These are phyloP conservation scores for Peterozyma xylosa DNA, from an alignment of 805 yeast genomes.

Conservation along the genomic window DNA sequence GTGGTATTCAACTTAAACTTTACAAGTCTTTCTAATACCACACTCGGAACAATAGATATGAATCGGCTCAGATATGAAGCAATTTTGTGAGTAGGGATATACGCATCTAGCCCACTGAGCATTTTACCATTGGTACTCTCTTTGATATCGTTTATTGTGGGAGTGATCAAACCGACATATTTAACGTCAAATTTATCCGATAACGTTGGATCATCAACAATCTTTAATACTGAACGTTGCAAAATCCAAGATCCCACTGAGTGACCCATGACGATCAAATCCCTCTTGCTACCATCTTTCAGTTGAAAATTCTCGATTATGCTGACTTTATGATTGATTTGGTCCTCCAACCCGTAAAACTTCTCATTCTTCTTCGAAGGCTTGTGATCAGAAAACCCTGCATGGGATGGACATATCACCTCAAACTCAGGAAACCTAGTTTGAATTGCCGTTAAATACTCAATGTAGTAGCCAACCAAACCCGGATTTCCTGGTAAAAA, in stretches of 20 bases:
- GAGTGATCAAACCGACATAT: constrained; percentile 58
- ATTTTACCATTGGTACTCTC: constrained; percentile 15
- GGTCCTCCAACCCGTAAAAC: constrained; percentile 41
- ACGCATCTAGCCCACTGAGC: neutral
- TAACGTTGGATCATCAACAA: constrained; percentile 16
- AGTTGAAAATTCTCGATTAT: constrained; percentile 32
- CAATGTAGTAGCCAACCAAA: constrained; percentile 52
- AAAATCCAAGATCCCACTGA: constrained; percentile 64
- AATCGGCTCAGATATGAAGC: constrained; percentile 1
- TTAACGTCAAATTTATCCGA: constrained; percentile 19
- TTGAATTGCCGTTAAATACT: constrained; percentile 40
- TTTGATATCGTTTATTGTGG: constrained; percentile 62
- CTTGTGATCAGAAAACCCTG: constrained; percentile 36
- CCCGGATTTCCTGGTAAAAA: constrained; percentile 81
- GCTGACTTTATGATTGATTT: constrained; percentile 48
- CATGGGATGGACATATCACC: constrained; percentile 55
- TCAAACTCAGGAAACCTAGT: constrained; percentile 36
- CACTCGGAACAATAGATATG: neutral
- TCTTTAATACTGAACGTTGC: constrained; percentile 39
- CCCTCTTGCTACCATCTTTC: constrained; percentile 15
- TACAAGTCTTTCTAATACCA: neutral
- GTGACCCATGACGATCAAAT: constrained; percentile 52
- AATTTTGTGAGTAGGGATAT: constrained; percentile 12
- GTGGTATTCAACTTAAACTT: neutral
- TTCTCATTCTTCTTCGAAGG: constrained; percentile 5